These are phyloP conservation scores for Eutrema yunnanense DNA, from an alignment of 345 rosid genomes.

Conservation along the genomic window DNA sequence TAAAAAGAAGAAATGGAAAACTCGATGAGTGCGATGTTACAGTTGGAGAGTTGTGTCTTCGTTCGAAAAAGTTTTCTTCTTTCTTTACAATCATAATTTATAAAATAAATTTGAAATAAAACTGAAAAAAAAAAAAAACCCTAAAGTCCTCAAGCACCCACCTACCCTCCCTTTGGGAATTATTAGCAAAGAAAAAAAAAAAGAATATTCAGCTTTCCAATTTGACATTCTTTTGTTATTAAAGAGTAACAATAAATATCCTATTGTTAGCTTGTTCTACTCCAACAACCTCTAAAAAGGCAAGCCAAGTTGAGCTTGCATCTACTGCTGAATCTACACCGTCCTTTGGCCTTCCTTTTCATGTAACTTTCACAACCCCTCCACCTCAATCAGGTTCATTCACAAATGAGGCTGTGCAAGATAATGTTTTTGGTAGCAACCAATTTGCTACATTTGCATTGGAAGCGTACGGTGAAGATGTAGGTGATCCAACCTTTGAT, in stretches of 20 bases:
- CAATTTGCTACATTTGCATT: no score
- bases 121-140: neutral
- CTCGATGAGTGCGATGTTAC: conserved; percentile 31
- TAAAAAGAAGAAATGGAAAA: conserved; percentile 26
- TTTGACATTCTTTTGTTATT: conserved; percentile 10
- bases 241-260: neutral
- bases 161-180: conserved; percentile 20
- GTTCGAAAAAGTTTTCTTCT: conserved; percentile 19
- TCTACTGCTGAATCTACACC: no score
- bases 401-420: no score
- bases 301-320: no score
- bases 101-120: neutral
- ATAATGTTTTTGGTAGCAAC: no score
- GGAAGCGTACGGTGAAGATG: no score
- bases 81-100: neutral
- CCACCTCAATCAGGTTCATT: no score
- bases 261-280: no score
- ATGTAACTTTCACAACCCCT: no score
- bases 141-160: conserved; percentile 15
- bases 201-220: conserved; percentile 22
- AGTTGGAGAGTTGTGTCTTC: conserved; percentile 27
- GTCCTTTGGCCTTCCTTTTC: no score
- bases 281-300: no score
- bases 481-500: no score
- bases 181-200: neutral